These are phyloP conservation scores for Aegilops umbellulata DNA, from an alignment of 176 grass and related monocot genomes.

Conservation along the genomic window DNA sequence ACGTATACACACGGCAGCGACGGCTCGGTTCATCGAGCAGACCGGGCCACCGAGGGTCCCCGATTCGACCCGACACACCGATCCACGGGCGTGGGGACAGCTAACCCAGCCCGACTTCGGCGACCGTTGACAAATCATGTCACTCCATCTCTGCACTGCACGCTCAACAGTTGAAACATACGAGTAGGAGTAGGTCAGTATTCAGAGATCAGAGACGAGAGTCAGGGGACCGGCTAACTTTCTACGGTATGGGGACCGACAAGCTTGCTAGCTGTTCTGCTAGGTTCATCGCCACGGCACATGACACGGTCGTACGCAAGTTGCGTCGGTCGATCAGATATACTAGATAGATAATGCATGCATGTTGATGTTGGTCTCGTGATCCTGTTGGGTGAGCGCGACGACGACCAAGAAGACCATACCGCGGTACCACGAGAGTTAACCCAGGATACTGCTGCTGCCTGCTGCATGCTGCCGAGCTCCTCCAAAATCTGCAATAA, in stretches of 20 bases:
- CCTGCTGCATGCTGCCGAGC: neutral
- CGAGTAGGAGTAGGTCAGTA: neutral
- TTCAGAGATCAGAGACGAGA: neutral
- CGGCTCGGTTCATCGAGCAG: too few species aligned
- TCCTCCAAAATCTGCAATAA: neutral
- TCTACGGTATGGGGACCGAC: too few species aligned
- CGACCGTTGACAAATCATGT: conserved; percentile 26
- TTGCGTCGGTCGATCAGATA: neutral
- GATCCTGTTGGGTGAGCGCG: neutral
- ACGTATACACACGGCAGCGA: too few species aligned
- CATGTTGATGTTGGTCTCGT: too few species aligned
- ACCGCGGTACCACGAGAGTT: neutral
- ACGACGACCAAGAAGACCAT: neutral
- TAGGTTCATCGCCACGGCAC: neutral
- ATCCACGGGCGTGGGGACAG: neutral
- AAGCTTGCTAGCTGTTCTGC: neutral
- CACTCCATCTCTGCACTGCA: neutral
- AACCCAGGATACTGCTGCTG: neutral
- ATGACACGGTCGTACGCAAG: neutral
- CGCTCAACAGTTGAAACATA: neutral
- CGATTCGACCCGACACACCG: neutral
- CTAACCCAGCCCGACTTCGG: conserved; percentile 11
- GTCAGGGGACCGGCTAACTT: neutral
- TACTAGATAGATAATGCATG: too few species aligned
- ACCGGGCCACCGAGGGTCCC: too few species aligned